Conservation (phyloP, 129 eudicot genomes). For the Pseudognaphalium luteoalbum region DNA sequence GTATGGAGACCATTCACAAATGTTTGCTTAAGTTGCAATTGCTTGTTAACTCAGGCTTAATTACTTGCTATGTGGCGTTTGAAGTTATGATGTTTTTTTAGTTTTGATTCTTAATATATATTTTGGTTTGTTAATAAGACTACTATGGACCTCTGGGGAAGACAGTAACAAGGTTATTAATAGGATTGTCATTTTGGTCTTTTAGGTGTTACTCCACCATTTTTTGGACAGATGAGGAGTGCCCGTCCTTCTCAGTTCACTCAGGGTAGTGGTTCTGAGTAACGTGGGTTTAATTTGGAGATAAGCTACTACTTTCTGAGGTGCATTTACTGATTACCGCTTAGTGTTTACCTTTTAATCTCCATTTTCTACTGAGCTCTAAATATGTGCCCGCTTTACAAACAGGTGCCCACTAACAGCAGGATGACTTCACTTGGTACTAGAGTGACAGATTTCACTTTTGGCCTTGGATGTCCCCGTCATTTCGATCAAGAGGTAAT, state of each 20-base stretch:
- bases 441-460: constrained; percentile 44
- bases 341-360: background rate
- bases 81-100: background rate
- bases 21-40: background rate
- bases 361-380: constrained; percentile 3
- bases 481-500: constrained; percentile 48
- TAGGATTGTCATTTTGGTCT: constrained; percentile 8
- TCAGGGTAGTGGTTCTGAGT: constrained; percentile 51
- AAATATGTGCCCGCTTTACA: background rate
- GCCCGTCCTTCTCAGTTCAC: constrained; percentile 40
- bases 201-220: constrained; percentile 49
- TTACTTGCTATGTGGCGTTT: background rate
- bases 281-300: constrained; percentile 27
- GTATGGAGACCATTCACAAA: background rate
- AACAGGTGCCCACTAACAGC: constrained; percentile 27
- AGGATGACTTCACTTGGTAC: constrained; percentile 45
- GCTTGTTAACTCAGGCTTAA: background rate
- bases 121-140: background rate
- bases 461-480: constrained; percentile 44
- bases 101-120: background rate
- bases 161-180: background rate
- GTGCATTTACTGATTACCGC: constrained; percentile 23
- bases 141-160: too few relatives aligned
- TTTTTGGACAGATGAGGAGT: constrained; percentile 43
- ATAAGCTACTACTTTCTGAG: constrained; percentile 32